phyloP scores from a whole-genome alignment of 805 yeast species.

The Ogataea nakhonphanomensis region DNA sequence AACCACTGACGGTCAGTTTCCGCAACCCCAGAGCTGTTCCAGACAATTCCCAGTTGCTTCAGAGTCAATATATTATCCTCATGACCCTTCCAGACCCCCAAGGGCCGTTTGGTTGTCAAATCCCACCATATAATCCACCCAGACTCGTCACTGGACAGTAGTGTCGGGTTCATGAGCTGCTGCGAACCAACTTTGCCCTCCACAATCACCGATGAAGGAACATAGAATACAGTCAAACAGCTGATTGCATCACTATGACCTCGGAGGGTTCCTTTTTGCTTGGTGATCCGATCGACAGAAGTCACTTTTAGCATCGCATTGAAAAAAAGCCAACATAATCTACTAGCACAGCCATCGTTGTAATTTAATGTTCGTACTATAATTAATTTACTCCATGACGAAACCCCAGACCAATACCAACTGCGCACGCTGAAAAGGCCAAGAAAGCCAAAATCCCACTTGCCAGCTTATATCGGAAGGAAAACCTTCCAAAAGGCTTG shows the following conservation, averaged over 20 bases:
- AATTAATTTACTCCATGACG: constrained; percentile 6
- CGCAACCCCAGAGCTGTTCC: constrained; percentile 24
- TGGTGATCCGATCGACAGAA: constrained; percentile 7
- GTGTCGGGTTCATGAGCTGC: constrained; percentile 33
- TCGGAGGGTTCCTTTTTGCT: constrained; percentile 17
- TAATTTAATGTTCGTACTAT: not conserved
- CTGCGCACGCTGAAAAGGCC: constrained; percentile 17
- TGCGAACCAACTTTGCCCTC: constrained; percentile 1
- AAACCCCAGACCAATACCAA: constrained; percentile 29
- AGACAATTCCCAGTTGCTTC: constrained; percentile 39
- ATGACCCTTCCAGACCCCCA: constrained; percentile 60
- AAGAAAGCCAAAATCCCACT: constrained; percentile 21
- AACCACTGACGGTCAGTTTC: constrained; percentile 26
- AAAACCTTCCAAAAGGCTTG: constrained; percentile 24
- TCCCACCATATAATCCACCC: constrained; percentile 72
- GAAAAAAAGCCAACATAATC: not conserved
- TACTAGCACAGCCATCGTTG: constrained; percentile 2
- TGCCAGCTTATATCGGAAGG: constrained; percentile 20
- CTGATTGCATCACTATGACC: constrained; percentile 16
- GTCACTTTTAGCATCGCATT: constrained; percentile 3
- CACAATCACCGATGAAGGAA: constrained; percentile 18
- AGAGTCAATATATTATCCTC: constrained; percentile 46
- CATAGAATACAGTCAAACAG: constrained; percentile 13
- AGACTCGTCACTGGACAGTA: constrained; percentile 55
- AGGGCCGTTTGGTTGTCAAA: constrained; percentile 50